Percentiles rank a stretch among this genome's conserved stretches.
Evolutionary conservation across 257 asterid genomes (phyloP).

Genomic region (Salvia splendens): DNA sequence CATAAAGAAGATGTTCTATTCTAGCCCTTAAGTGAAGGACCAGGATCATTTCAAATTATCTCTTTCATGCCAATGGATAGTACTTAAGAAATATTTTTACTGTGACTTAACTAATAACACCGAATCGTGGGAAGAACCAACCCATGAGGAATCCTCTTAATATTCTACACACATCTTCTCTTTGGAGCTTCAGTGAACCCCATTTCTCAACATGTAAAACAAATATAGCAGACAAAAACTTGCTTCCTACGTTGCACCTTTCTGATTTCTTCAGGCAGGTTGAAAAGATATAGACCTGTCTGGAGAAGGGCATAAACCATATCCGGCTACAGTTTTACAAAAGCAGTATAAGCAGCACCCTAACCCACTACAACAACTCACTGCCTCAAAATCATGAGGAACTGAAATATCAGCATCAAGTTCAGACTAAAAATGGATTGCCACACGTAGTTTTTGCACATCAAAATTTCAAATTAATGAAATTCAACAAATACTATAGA

Average conservation of each 20-base stretch:
- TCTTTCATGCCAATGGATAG: conserved; percentile 21
- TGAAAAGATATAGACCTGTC: conserved; percentile 17
- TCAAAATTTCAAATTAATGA: not conserved
- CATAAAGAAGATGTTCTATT: conserved; percentile 15
- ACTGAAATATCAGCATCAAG: conserved; percentile 4
- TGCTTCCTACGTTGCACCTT: conserved; percentile 14
- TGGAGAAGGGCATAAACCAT: conserved; percentile 13
- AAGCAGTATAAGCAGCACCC: conserved; percentile 9
- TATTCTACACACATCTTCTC: conserved; percentile 21
- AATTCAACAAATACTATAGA: not conserved
- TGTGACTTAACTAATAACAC: conserved; percentile 19
- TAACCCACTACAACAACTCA: conserved; percentile 22
- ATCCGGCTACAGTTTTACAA: conserved; percentile 13
- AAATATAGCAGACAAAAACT: conserved; percentile 7
- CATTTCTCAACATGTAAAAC: conserved; percentile 11
- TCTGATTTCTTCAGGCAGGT: conserved; percentile 12
- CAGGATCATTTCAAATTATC: conserved; percentile 18
- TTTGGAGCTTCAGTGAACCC: conserved; percentile 20
- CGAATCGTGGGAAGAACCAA: conserved; percentile 24
- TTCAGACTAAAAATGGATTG: conserved; percentile 18
- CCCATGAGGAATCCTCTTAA: conserved; percentile 16
- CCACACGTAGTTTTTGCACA: conserved; percentile 8
- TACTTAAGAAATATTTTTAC: not conserved
- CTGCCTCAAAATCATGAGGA: conserved; percentile 21
- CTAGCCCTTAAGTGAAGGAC: conserved; percentile 20